These are phyloP conservation scores for Cucurbita moschata DNA, from an alignment of 306 rosid species.

Conservation along the genomic window DNA sequence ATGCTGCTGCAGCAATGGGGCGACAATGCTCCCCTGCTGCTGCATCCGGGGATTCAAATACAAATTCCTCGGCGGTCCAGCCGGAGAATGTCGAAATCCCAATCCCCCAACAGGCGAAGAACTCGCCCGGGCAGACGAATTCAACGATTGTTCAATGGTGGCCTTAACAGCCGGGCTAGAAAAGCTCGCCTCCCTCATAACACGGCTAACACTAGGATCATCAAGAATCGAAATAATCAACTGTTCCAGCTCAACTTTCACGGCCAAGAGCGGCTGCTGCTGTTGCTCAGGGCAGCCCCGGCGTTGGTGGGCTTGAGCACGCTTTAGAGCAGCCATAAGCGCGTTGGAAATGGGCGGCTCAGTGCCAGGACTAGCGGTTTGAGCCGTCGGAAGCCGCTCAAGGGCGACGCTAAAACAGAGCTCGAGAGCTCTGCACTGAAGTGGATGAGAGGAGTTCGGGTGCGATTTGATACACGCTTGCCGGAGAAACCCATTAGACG, in stretches of 20 bases:
- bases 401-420: conserved; percentile 92
- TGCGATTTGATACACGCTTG: conserved; percentile 95
- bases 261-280: conserved; percentile 89
- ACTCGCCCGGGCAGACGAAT: conserved; percentile 28
- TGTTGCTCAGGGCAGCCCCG: conserved; percentile 96
- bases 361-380: conserved; percentile 39
- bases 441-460: conserved; percentile 91
- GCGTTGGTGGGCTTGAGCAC: conserved; percentile 97
- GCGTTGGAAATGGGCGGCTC: conserved; percentile 95
- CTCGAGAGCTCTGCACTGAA: conserved; percentile 92
- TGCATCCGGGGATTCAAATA: conserved; percentile 78
- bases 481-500: conserved; percentile 69
- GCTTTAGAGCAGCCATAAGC: conserved; percentile 81
- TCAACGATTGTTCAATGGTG: conserved; percentile 69
- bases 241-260: conserved; percentile 87
- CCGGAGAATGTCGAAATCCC: conserved; percentile 42
- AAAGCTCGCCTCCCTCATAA: conserved; percentile 91
- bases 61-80: conserved; percentile 28
- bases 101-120: conserved; percentile 38
- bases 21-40: conserved; percentile 26
- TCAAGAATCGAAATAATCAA: conserved; percentile 86
- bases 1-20: conserved; percentile 32
- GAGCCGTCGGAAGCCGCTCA: conserved; percentile 79
- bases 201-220: conserved; percentile 92
- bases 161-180: conserved; percentile 86